Conservation (phyloP, 1,139 yeast genomes). For the Zhuliangozyma blackwelliae region DNA sequence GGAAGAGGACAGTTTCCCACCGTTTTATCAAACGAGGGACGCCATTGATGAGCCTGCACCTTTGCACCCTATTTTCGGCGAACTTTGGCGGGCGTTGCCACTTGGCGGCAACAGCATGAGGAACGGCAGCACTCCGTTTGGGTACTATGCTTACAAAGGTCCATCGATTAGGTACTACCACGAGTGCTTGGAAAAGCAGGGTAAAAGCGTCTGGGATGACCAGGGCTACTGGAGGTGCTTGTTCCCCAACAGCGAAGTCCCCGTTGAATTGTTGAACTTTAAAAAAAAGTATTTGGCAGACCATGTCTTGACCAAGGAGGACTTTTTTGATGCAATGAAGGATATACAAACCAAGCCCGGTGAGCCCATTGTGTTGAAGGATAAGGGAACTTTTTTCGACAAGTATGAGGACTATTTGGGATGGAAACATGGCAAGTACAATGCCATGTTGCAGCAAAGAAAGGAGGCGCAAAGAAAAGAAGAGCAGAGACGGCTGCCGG, state of each 20-base stretch:
- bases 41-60: constrained; percentile 1
- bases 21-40: constrained; percentile 10
- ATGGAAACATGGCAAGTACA: constrained; percentile 60
- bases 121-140: constrained; percentile 34
- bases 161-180: constrained; percentile 62
- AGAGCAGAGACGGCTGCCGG: constrained; percentile 3
- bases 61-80: constrained; percentile 7
- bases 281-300: constrained; percentile 23
- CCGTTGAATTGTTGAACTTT: constrained; percentile 26
- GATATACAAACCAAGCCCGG: constrained; percentile 3
- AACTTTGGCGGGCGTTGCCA: constrained; percentile 8
- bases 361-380: constrained; percentile 22
- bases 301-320: constrained; percentile 50
- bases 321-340: constrained; percentile 25
- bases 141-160: constrained; percentile 52
- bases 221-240: constrained; percentile 85
- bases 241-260: constrained; percentile 57
- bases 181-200: constrained; percentile 59
- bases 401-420: constrained; percentile 62
- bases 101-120: constrained; percentile 10
- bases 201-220: constrained; percentile 74
- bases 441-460: constrained; percentile 21
- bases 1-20: constrained; percentile 8
- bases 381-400: constrained; percentile 45
- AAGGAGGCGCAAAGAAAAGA: constrained; percentile 6